These are phyloP conservation scores for Ottelia alismoides DNA, from an alignment of 106 monocot species.

Conservation along the genomic window DNA sequence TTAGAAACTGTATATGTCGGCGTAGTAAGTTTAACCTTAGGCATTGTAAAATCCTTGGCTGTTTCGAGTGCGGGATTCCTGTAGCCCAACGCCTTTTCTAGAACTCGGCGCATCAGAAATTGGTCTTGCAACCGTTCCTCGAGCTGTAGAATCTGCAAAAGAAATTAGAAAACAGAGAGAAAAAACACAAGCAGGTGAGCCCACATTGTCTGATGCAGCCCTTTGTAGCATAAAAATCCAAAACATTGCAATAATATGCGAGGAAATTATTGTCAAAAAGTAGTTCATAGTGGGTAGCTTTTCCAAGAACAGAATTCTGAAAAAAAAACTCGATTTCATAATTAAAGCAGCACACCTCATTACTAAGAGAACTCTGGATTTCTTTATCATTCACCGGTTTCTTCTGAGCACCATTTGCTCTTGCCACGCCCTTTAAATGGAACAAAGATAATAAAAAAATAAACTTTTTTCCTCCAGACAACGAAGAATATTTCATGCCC, in stretches of 20 bases:
- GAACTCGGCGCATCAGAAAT: conserved; percentile 26
- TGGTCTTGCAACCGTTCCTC: conserved; percentile 75
- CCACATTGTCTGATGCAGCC: background rate
- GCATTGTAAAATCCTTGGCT: conserved; percentile 19
- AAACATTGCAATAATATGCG: background rate
- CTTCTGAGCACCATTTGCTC: conserved; percentile 7
- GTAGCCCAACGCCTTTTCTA: conserved; percentile 78
- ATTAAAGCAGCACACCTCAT: conserved; percentile 3
- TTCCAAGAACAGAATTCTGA: too few species aligned
- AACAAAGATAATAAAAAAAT: conserved; percentile 2
- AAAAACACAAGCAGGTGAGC: background rate
- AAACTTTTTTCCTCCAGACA: background rate
- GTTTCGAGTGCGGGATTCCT: conserved; percentile 20
- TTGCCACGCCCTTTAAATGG: conserved; percentile 27
- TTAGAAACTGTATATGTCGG: too few species aligned
- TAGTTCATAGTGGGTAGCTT: too few species aligned
- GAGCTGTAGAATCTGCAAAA: conserved; percentile 66
- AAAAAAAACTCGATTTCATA: background rate
- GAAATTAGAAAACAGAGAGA: background rate
- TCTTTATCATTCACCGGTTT: too few species aligned
- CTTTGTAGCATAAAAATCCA: background rate
- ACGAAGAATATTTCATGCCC: background rate
- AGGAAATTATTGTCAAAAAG: too few species aligned
- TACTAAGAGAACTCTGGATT: too few species aligned
- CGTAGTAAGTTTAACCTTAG: conserved; percentile 28